Percentiles rank a stretch among this genome's conserved stretches.
These are phyloP conservation scores for Corymbia calophylla DNA, from an alignment of 441 rosid genomes.

Conservation along the genomic window DNA sequence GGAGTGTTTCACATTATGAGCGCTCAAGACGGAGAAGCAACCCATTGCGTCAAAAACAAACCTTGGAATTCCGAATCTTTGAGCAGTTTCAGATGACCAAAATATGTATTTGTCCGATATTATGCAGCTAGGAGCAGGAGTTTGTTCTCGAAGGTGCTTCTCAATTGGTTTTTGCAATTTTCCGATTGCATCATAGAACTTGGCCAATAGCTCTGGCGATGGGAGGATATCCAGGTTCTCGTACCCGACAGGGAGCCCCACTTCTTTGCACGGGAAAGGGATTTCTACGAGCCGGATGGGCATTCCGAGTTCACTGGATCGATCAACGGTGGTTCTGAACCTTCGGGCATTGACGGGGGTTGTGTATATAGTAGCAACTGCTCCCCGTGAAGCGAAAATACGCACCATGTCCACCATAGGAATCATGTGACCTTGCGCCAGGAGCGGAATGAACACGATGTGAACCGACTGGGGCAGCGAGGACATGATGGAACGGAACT, in stretches of 20 bases:
- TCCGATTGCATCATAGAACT: conserved; percentile 27
- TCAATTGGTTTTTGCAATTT: conserved; percentile 36
- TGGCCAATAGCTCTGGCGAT: conserved; percentile 19
- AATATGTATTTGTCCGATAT: conserved; percentile 37
- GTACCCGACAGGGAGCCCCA: conserved; percentile 32
- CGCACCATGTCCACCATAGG: conserved; percentile 5
- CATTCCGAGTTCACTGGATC: neutral
- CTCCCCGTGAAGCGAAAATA: neutral
- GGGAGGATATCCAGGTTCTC: conserved; percentile 47
- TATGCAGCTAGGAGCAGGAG: conserved; percentile 37
- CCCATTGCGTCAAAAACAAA: conserved; percentile 40
- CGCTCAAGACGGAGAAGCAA: conserved; percentile 35
- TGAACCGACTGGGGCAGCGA: neutral
- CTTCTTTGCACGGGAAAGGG: conserved; percentile 31
- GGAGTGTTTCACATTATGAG: conserved; percentile 21
- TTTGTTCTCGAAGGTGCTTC: conserved; percentile 11
- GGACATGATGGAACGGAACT: neutral
- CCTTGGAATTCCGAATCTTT: conserved; percentile 33
- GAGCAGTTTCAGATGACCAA: conserved; percentile 32
- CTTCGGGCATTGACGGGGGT: conserved; percentile 9
- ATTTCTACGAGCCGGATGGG: conserved; percentile 13
- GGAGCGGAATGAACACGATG: conserved; percentile 4
- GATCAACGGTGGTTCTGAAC: neutral
- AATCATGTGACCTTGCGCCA: conserved; percentile 13
- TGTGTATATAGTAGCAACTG: neutral